phyloP scores from a whole-genome alignment of 345 rosid genomes.

The Nasturtium officinale region DNA sequence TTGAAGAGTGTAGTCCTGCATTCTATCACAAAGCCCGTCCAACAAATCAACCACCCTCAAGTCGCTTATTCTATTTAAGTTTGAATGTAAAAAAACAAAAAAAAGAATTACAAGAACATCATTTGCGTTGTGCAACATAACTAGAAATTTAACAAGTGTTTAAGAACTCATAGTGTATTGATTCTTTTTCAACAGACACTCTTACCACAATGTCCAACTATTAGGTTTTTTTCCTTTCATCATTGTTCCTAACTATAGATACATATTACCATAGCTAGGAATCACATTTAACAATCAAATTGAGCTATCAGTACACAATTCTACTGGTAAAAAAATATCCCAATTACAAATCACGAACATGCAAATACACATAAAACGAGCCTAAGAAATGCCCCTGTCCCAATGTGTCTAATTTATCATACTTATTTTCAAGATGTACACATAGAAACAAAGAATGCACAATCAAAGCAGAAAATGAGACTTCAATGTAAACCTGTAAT shows the following conservation, averaged over 20 bases:
- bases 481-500: constrained; percentile 61
- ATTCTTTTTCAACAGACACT: neutral
- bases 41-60: constrained; percentile 88
- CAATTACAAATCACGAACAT: neutral
- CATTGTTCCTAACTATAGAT: constrained; percentile 11
- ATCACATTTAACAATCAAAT: neutral
- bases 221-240: neutral
- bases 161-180: neutral
- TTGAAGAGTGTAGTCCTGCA: constrained; percentile 91
- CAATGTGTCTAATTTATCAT: neutral
- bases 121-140: neutral
- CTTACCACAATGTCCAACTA: neutral
- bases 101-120: constrained; percentile 1
- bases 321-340: neutral
- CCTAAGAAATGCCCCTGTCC: neutral
- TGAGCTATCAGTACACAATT: neutral
- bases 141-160: neutral
- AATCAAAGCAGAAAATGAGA: constrained; percentile 4
- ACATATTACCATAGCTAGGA: neutral
- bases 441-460: neutral
- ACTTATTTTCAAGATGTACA: neutral
- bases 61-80: constrained; percentile 69
- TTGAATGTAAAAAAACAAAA: neutral
- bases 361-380: neutral
- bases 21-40: constrained; percentile 91